A percentile compares a stretch with the other conserved stretches of the same genome.
These are phyloP conservation scores for Cephaloascus albidus DNA, from an alignment of 805 yeast genomes.

Conservation along the genomic window DNA sequence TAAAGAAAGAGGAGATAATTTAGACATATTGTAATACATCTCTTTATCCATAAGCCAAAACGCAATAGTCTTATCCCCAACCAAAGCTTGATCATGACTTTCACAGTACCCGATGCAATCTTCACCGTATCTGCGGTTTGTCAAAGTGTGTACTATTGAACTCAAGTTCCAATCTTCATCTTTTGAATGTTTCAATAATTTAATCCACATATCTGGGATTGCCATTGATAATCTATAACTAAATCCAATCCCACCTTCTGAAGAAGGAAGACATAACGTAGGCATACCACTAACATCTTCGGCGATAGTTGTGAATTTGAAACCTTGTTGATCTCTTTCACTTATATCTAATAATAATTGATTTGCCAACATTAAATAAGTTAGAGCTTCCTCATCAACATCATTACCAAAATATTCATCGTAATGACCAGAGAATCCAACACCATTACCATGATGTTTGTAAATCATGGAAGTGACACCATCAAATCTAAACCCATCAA, in stretches of 20 bases:
- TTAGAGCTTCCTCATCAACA: constrained; percentile 82
- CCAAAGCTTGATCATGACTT: constrained; percentile 95
- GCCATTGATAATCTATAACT: constrained; percentile 96
- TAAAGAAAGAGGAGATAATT: constrained; percentile 61
- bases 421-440: constrained; percentile 86
- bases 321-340: constrained; percentile 17
- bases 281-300: constrained; percentile 99
- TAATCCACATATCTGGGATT: constrained; percentile 98
- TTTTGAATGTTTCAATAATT: constrained; percentile 66
- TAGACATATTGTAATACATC: constrained; percentile 94
- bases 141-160: constrained; percentile 66
- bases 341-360: constrained; percentile 52
- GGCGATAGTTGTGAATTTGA: constrained; percentile 69
- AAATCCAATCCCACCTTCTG: constrained; percentile 83
- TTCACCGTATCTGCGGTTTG: constrained; percentile 84
- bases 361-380: constrained; percentile 88
- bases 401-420: constrained; percentile 78
- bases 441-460: constrained; percentile 86
- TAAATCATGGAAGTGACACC: constrained; percentile 95
- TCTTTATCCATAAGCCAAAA: constrained; percentile 99
- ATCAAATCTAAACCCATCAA: constrained; percentile 95
- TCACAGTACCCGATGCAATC: constrained; percentile 89
- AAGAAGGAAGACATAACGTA: constrained; percentile 71
- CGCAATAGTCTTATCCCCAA: constrained; percentile 93
- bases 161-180: constrained; percentile 94